Conservation (phyloP, 306 rosid species). For the Prunus mongolica region DNA sequence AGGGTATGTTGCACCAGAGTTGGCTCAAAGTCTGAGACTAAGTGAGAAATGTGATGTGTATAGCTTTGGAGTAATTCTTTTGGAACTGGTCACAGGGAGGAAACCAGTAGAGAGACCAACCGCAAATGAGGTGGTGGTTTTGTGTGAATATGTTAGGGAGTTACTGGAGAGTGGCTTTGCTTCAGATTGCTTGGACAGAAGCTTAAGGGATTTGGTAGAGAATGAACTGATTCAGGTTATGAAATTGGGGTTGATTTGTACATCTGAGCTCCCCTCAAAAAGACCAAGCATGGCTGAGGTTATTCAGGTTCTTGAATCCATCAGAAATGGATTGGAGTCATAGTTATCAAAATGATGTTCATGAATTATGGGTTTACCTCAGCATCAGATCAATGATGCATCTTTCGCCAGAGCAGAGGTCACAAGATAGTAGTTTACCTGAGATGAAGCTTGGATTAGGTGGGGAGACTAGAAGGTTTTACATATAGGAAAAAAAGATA, state of each 20-base stretch:
- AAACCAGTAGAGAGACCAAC: slow-evolving; percentile 94
- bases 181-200: slow-evolving; percentile 82
- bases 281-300: slow-evolving; percentile 99
- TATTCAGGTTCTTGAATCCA: slow-evolving; percentile 95
- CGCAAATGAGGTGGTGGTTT: slow-evolving; percentile 68
- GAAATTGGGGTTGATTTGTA: slow-evolving; percentile 85
- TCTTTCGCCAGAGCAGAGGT: slow-evolving; percentile 20
- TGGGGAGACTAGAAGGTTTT: slow-evolving; percentile 19
- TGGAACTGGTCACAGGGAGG: slow-evolving; percentile 95
- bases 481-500: slow-evolving; percentile 23
- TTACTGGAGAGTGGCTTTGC: slow-evolving; percentile 72
- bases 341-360: slow-evolving; percentile 19
- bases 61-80: slow-evolving; percentile 87
- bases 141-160: slow-evolving; percentile 85
- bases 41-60: slow-evolving; percentile 96
- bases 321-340: slow-evolving; percentile 73
- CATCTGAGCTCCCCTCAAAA: slow-evolving; percentile 80
- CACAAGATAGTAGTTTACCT: slow-evolving; percentile 10
- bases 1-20: slow-evolving; percentile 96
- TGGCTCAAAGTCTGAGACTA: slow-evolving; percentile 80
- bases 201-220: slow-evolving; percentile 70
- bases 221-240: slow-evolving; percentile 87
- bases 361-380: slow-evolving; percentile 3
- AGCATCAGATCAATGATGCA: slow-evolving; percentile 22
- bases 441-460: slow-evolving; percentile 20